These are phyloP conservation scores for Bacterosira constricta DNA, from an alignment of 108 stramenopile species.

Conservation along the genomic window DNA sequence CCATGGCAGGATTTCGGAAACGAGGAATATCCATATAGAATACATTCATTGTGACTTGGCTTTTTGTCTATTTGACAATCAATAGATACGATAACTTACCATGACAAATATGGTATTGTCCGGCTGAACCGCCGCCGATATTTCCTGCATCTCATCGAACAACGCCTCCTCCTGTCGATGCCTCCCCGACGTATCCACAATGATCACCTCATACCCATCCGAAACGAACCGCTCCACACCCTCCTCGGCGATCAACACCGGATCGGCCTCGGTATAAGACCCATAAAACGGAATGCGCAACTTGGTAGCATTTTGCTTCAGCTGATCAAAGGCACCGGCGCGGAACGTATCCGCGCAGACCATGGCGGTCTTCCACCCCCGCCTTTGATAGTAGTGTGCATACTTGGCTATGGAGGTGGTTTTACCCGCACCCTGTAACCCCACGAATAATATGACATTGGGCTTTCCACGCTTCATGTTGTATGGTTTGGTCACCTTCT, in stretches of 20 bases:
- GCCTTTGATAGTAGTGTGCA: slow-evolving; percentile 93
- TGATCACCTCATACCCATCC: slow-evolving; percentile 95
- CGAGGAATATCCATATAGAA: too few relatives aligned
- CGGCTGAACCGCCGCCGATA: slow-evolving; percentile 86
- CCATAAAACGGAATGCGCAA: slow-evolving; percentile 95
- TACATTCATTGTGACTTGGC: too few relatives aligned
- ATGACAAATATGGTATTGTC: slow-evolving; percentile 96
- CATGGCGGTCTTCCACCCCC: slow-evolving; percentile 91
- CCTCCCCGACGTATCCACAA: slow-evolving; percentile 97
- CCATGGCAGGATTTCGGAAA: too few relatives aligned
- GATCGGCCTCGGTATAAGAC: slow-evolving; percentile 94
- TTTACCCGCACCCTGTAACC: slow-evolving; percentile 97
- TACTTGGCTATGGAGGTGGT: slow-evolving; percentile 98
- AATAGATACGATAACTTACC: too few relatives aligned
- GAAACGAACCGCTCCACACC: slow-evolving; percentile 91
- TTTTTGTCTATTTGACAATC: too few relatives aligned
- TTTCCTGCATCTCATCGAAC: slow-evolving; percentile 99
- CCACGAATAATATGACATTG: slow-evolving; percentile 97
- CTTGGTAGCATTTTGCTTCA: slow-evolving; percentile 99
- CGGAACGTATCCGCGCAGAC: slow-evolving; percentile 99
- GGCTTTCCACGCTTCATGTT: slow-evolving; percentile 82
- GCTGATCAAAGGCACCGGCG: slow-evolving; percentile 98
- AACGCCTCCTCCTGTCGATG: slow-evolving; percentile 95
- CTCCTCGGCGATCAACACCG: slow-evolving; percentile 94
- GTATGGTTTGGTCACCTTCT: slow-evolving; percentile 55